A percentile compares a stretch with the other conserved stretches of the same genome.
These are phyloP conservation scores for Arachis hypogaea DNA, from an alignment of 306 rosid genomes.

Conservation along the genomic window DNA sequence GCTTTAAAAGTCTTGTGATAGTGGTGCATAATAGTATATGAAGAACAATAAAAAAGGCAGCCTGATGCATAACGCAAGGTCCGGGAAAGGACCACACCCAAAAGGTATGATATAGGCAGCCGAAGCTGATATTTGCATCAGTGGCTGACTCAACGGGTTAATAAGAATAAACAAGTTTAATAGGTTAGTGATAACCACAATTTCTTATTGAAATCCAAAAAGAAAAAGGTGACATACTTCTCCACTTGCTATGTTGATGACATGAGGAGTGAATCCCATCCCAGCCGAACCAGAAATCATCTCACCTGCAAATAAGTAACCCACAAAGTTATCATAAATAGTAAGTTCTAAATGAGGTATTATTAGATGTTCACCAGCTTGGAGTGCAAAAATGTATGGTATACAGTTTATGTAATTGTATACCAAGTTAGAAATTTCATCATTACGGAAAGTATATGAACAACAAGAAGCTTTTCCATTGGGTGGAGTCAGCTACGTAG, in stretches of 20 bases:
- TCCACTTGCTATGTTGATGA: conserved; percentile 76
- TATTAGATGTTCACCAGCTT: background rate
- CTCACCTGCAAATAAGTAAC: conserved; percentile 64
- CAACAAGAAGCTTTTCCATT: background rate
- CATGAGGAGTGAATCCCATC: conserved; percentile 87
- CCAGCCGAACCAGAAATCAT: conserved; percentile 81
- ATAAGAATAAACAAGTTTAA: background rate
- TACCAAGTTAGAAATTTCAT: conserved; percentile 7
- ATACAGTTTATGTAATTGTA: no score
- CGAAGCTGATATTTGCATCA: background rate
- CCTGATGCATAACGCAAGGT: no score
- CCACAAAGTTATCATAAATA: conserved; percentile 39
- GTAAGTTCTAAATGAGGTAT: background rate
- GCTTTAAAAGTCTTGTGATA: background rate
- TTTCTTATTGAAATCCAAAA: background rate
- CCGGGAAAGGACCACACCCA: no score
- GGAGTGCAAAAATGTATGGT: background rate
- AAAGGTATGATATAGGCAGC: no score
- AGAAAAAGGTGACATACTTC: conserved; percentile 63
- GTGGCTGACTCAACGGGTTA: background rate
- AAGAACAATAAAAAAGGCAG: background rate
- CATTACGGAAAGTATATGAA: background rate
- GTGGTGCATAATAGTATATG: background rate
- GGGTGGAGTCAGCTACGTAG: background rate
- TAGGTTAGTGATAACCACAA: background rate